phyloP scores from a whole-genome alignment of 495 filamentous ascomycete genomes.

The Penicillium nucicola region DNA sequence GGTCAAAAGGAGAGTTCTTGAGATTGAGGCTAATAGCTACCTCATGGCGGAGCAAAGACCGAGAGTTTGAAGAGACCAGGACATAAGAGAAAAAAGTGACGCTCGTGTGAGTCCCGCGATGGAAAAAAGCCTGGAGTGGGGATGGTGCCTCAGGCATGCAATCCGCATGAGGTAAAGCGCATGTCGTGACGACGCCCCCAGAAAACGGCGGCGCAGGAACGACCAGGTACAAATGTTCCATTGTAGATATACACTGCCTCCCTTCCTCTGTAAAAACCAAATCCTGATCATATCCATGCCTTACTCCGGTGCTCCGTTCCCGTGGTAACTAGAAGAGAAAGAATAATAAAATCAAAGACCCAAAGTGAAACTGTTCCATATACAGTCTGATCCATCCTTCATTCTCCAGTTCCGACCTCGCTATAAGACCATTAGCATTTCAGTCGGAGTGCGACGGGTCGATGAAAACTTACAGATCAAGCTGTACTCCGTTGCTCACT shows the following conservation, averaged over 20 bases:
- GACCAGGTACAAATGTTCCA: constrained; percentile 5
- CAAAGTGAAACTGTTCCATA: constrained; percentile 9
- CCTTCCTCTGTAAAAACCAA: constrained; percentile 20
- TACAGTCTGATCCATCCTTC: constrained; percentile 26
- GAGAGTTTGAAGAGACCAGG: constrained; percentile 20
- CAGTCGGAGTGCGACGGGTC: not conserved
- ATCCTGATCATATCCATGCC: constrained; percentile 47
- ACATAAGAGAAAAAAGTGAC: constrained; percentile 24
- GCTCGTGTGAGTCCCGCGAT: constrained; percentile 36
- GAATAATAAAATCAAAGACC: constrained; percentile 4
- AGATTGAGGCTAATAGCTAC: constrained; percentile 28
- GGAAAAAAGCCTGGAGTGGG: constrained; percentile 37
- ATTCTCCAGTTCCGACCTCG: constrained; percentile 78
- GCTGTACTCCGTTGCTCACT: constrained; percentile 81
- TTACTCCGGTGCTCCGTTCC: constrained; percentile 48
- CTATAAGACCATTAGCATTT: constrained; percentile 30
- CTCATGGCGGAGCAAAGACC: constrained; percentile 32
- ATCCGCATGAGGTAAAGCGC: constrained; percentile 31
- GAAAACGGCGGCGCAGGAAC: constrained; percentile 6
- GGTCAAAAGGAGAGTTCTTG: constrained; percentile 9
- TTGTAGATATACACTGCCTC: constrained; percentile 14
- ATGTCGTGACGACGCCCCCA: constrained; percentile 17
- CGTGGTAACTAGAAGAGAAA: constrained; percentile 15
- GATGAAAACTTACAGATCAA: constrained; percentile 62
- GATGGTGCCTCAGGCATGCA: constrained; percentile 19